Base-by-base conservation (phyloP, 768 basidiomycete genomes). In the Candolleomyces eurysporus region DNA sequence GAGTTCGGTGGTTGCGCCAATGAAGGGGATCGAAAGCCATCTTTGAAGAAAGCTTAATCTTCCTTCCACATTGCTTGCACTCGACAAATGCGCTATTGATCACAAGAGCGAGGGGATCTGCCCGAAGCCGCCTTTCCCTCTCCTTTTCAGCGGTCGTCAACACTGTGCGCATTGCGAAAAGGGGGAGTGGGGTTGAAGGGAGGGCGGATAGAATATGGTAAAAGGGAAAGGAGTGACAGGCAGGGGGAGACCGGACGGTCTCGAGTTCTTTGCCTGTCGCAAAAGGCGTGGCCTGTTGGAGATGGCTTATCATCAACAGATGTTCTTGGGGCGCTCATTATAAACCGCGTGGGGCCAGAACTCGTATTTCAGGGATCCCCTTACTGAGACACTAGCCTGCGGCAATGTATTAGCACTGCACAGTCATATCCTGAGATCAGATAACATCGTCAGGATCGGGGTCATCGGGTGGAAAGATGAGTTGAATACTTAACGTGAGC, bases 31-130 rank as follows among this genome's bases (percentile, higher is more conserved):
- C 89, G 65, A 81, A 90, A 21, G 77, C 77, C 70, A 85, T 87
- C 73, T 89, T 90, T 36, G 77, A 71, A 16, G 88, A 89, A 30
- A 90, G 82, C 69, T 88, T 88, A 72, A 90, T 89, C 14, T 75
- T 73, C 31, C 67, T 72, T 42, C 78, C 76, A 71, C 89, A 90
- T 57, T 79, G 78, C 63, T 73, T 76, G 73, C 88, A 89, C 58
- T 77, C 75, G 55, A 87, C 83, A 57, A 76, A 77, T 30, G 79
- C 75, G 5, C 84, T 83, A 19, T 76, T 76, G 52, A 83, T 73
- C 16, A 87, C 79, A 22, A 77, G 75, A 31, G 77, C 84, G 71
- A 84, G 78, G 21, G 82, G 77, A 68, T 87, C 86, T 46, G 76
- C 78, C 57, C 81, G 74, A 60, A 88, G 72, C 59, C 73, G 76